These are phyloP conservation scores for Trichoderma breve DNA, from an alignment of 2,329 filamentous ascomycete species.

Conservation along the genomic window DNA sequence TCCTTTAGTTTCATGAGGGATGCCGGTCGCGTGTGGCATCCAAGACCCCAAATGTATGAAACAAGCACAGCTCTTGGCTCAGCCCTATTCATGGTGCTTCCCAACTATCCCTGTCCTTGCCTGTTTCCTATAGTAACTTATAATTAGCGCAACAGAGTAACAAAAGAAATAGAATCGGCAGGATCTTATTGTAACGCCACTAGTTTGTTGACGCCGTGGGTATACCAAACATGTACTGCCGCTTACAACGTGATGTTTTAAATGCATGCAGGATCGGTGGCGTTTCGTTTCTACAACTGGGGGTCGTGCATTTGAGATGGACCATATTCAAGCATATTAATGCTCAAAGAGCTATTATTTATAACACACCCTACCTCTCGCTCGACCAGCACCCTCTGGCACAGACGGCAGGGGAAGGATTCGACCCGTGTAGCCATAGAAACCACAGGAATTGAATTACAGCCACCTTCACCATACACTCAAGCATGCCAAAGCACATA, in stretches of 20 bases:
- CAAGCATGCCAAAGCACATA: neutral
- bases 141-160: neutral
- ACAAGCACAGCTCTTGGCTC: neutral
- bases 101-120: neutral
- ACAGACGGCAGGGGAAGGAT: neutral
- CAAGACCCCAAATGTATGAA: neutral
- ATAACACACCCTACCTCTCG: neutral
- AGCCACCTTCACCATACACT: constrained; percentile 9
- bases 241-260: neutral
- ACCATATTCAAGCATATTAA: neutral
- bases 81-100: neutral
- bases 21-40: neutral
- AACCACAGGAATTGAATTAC: neutral
- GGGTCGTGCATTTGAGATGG: neutral
- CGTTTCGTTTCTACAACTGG: neutral
- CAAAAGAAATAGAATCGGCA: neutral
- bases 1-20: neutral
- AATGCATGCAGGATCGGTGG: neutral
- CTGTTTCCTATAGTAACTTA: neutral
- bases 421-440: neutral
- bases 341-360: neutral
- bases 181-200: neutral
- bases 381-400: neutral
- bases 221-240: neutral
- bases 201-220: neutral